phyloP scores from a whole-genome alignment of 2,329 filamentous ascomycete species.

The Botrytis pseudocinerea region DNA sequence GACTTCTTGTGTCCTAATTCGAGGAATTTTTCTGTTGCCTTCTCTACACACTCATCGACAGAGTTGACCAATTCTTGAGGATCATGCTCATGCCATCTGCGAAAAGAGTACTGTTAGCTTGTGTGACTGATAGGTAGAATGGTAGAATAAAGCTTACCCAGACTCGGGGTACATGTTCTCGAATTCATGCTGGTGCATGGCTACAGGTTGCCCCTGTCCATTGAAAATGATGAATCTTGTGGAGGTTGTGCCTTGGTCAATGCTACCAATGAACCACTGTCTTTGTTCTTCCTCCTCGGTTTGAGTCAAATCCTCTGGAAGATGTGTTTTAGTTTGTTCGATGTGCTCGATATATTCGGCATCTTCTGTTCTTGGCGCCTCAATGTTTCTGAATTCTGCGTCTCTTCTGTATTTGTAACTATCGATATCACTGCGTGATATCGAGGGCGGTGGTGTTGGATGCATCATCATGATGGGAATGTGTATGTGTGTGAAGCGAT shows the following conservation, averaged over 20 bases:
- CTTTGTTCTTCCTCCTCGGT: constrained; percentile 36
- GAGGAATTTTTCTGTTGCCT: constrained; percentile 68
- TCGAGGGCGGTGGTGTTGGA: constrained; percentile 13
- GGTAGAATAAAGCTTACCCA: constrained; percentile 59
- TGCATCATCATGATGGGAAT: constrained; percentile 21
- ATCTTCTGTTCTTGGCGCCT: constrained; percentile 24
- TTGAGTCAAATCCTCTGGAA: constrained; percentile 29
- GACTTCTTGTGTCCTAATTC: constrained; percentile 64
- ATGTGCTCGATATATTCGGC: constrained; percentile 34
- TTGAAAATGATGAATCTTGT: constrained; percentile 91
- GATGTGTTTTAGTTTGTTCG: constrained; percentile 27
- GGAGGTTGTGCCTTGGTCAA: constrained; percentile 89
- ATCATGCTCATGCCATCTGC: constrained; percentile 83
- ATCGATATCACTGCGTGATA: constrained; percentile 9
- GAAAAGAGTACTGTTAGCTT: constrained; percentile 25
- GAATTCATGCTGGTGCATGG: constrained; percentile 84
- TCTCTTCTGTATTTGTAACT: constrained; percentile 16
- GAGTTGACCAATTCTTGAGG: constrained; percentile 72
- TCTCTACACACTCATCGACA: constrained; percentile 74
- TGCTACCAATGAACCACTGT: constrained; percentile 76
- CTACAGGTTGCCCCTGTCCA: constrained; percentile 72
- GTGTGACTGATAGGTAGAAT: not conserved
- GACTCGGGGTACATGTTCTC: constrained; percentile 80
- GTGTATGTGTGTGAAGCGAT: not conserved
- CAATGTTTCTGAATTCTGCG: constrained; percentile 13